Percentiles rank a stretch among this genome's conserved stretches.
Evolutionary conservation across 305 asterid genomes (phyloP).

Genomic region (Solanum hybrid): DNA sequence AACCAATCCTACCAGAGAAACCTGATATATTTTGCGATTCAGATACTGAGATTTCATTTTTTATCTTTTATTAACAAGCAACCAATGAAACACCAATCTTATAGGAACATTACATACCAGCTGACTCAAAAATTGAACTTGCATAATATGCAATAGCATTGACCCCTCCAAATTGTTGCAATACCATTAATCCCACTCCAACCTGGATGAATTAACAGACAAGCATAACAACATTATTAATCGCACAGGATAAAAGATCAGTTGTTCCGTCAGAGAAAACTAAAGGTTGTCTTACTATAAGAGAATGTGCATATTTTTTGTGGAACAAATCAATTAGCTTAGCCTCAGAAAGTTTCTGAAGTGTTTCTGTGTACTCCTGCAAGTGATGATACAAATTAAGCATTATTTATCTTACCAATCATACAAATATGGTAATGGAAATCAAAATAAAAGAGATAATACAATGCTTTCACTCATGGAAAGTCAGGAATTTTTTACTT

Average conservation of each 20-base stretch:
- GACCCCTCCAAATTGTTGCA: conserved; percentile 87
- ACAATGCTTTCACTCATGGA: background rate
- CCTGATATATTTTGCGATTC: conserved; percentile 14
- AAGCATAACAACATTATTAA: background rate
- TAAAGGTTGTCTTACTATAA: conserved; percentile 33
- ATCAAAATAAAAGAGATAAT: background rate
- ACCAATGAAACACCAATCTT: background rate
- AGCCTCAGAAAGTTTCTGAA: conserved; percentile 40
- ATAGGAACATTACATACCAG: conserved; percentile 32
- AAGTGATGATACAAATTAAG: background rate
- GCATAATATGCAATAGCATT: conserved; percentile 86
- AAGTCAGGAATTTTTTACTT: conserved; percentile 25
- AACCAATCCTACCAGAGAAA: conserved; percentile 22
- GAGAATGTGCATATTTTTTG: conserved; percentile 64
- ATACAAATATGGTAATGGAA: background rate
- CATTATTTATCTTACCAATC: background rate
- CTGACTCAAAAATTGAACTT: conserved; percentile 70
- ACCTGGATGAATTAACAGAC: conserved; percentile 33
- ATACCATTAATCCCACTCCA: conserved; percentile 85
- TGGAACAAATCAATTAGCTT: conserved; percentile 61
- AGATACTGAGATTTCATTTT: background rate
- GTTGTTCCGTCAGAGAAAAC: background rate
- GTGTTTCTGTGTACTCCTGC: conserved; percentile 39
- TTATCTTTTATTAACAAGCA: background rate
- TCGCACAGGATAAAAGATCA: background rate